These are phyloP conservation scores for Lathyrus tuberosus DNA, from an alignment of 306 rosid genomes.

Conservation along the genomic window DNA sequence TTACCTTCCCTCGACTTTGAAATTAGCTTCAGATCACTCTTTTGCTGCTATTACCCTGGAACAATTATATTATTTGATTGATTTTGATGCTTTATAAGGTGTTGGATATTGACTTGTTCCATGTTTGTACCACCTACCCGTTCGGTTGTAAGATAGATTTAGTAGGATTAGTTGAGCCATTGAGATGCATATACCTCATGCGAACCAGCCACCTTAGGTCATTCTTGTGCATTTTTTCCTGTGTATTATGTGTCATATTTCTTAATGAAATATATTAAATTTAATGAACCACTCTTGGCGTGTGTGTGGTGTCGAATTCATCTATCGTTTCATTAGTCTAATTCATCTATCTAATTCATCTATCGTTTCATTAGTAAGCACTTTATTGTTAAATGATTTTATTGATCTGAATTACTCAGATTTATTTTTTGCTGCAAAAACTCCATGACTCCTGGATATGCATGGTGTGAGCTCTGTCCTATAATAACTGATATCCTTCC, in stretches of 20 bases:
- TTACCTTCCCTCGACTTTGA: constrained; percentile 22
- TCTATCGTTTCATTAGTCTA: background rate
- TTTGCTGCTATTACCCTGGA: constrained; percentile 38
- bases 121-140: constrained; percentile 36
- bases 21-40: constrained; percentile 39
- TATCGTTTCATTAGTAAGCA: background rate
- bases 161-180: constrained; percentile 69
- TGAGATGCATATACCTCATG: constrained; percentile 48
- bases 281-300: constrained; percentile 21
- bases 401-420: too few relatives aligned
- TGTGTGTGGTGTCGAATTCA: constrained; percentile 3
- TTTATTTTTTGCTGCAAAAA: background rate
- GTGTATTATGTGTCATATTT: constrained; percentile 49
- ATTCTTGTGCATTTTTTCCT: constrained; percentile 45
- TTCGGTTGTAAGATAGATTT: constrained; percentile 63
- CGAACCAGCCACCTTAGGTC: constrained; percentile 37
- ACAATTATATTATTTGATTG: constrained; percentile 39
- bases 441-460: background rate
- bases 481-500: too few relatives aligned
- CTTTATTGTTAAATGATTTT: background rate
- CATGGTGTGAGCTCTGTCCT: background rate
- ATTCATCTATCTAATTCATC: constrained; percentile 14
- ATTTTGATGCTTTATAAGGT: constrained; percentile 45
- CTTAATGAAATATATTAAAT: constrained; percentile 46
- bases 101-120: constrained; percentile 34